Conservation (phyloP, 169 alveolate species). For the Besnoitia besnoiti region DNA sequence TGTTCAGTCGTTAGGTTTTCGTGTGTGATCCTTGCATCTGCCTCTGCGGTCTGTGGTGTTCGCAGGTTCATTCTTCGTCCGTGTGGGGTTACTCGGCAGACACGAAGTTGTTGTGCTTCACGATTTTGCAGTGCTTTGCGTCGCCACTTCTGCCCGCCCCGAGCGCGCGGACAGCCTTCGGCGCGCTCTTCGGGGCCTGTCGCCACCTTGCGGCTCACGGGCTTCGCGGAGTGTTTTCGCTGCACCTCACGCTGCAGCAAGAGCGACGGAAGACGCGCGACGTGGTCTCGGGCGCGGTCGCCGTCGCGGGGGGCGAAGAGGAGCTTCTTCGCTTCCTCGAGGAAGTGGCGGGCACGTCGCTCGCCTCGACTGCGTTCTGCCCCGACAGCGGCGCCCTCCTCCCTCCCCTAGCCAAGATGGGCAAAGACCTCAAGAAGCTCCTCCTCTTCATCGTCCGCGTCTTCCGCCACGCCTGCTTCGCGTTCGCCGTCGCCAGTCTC, state of each 20-base stretch:
- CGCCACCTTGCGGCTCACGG: conserved; percentile 10
- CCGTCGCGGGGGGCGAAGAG: not conserved
- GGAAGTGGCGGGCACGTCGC: not conserved
- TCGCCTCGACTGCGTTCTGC: not conserved
- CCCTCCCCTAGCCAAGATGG: not conserved
- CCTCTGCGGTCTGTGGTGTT: not conserved
- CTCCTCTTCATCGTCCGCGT: not conserved
- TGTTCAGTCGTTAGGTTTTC: too few relatives aligned
- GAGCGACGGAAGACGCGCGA: not conserved
- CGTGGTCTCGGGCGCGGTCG: not conserved
- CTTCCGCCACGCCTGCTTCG: not conserved
- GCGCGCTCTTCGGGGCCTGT: not conserved
- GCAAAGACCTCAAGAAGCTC: not conserved
- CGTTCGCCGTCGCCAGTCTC: not conserved
- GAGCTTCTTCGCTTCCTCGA: not conserved
- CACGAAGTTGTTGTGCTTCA: not conserved
- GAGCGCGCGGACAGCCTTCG: not conserved
- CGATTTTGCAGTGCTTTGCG: not conserved
- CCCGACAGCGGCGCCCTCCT: not conserved
- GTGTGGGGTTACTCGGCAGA: not conserved
- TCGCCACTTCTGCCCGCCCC: not conserved
- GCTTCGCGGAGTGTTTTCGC: not conserved
- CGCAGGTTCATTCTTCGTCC: not conserved
- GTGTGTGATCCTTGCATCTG: too few relatives aligned
- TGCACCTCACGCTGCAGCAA: not conserved